Base-by-base conservation (phyloP, 805 yeast genomes). In the Zygosaccharomyces lentus region DNA sequence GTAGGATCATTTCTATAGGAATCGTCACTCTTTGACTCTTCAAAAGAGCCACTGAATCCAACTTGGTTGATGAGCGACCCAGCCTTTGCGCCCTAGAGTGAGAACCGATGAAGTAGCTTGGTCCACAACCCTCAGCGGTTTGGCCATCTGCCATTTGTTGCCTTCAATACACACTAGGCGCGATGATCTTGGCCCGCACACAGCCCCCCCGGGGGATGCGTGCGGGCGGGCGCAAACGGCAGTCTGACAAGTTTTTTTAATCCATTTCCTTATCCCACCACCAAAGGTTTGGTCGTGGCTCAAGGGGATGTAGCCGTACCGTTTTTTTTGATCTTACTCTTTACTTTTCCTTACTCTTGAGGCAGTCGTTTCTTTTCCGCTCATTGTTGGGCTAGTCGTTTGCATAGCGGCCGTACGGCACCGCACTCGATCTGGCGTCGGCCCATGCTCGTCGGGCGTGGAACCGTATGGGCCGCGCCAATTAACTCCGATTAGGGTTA, bases 1-100 rank as follows among this genome's bases (percentile, higher is more conserved):
- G 78, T 88, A 87, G 96, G 96, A 89, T 88, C 96, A 88, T 88
- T 88, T 89, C 96, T 88, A 88, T 89, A 88, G 96, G 84, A 81
- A 81, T 87, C 96, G 95, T 85, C 96, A 86, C 93, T 85, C 91
- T 85, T 84, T 87, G 95, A 84, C 91, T 87, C 91, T 84, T 84
- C 87, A 80, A 82, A 88, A 82, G 91, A 88, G 96, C 95, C 95
- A 88, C 93, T 84, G 90, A 86, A 84, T 87, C 95, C 95, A 87
- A 86, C 96, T 87, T 88, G 96, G 95, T 85, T 86, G 95, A 87
- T 87, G 96, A 87, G 88, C 74, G 76, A 76, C 50, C 82, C 76
- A 80, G 80, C 95, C 95, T 84, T 82, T 79, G 79, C 75, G 77
- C 91, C 93, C 93, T 79, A 84, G 93, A 84, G 90, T 84, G 91